Conservation (phyloP, 208 protist species). For the Acanthamoeba culbertsoni region DNA sequence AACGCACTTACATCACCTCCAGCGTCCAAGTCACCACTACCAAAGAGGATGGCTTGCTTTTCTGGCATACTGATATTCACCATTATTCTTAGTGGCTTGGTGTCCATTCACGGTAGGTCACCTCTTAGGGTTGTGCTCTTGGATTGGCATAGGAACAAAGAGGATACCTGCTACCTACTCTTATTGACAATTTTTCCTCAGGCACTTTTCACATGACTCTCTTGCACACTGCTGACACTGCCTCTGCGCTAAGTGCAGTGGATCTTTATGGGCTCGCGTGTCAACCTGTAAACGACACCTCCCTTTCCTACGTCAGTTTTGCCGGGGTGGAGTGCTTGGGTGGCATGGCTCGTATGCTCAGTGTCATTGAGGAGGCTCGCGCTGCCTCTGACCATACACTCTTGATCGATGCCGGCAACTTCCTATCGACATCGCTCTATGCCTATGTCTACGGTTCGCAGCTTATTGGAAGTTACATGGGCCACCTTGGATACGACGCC, state of each 20-base stretch:
- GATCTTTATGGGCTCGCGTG: background rate
- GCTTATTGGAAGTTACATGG: background rate
- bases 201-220: constrained; percentile 5
- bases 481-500: background rate
- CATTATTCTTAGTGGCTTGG: no score
- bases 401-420: background rate
- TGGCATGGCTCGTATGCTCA: background rate
- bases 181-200: no score
- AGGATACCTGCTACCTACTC: no score
- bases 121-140: no score
- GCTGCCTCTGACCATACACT: background rate
- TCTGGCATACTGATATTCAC: no score
- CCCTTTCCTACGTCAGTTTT: background rate
- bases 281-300: background rate
- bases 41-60: no score
- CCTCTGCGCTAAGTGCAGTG: background rate
- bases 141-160: no score
- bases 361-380: background rate
- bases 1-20: no score
- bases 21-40: no score
- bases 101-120: no score
- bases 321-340: background rate
- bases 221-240: constrained; percentile 3
- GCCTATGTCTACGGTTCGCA: constrained; percentile 6
- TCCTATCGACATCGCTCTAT: background rate